Base-by-base conservation (phyloP, 768 basidiomycete species). In the Tylopilus subfusipes region DNA sequence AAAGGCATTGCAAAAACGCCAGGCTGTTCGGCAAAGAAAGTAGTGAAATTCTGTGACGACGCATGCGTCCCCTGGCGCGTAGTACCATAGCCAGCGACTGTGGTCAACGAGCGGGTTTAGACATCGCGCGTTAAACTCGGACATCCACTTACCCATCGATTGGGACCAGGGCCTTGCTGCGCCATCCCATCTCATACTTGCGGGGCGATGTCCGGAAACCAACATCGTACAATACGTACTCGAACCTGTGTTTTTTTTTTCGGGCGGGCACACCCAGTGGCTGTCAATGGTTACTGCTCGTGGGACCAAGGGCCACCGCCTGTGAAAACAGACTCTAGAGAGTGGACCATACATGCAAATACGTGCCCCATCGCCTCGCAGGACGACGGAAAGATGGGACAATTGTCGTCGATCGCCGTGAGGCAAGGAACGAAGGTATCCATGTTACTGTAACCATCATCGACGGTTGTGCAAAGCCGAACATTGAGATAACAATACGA, bases 361-460 rank as follows among this genome's bases (percentile, higher is more conserved):
- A 10, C 24, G 13, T 12, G 11, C 33, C 10, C 9, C 13, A 42
- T 50, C 36, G 44, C 14, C 13, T 8, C 13, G 13, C 13, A 30
- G 8, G 47, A 39, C 42, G 14, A 31, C 25, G n/a, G 31, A 29
- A 18, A 16, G 36, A 31, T 4, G 27, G n/a, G 8, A 40, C n/a
- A 39, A 44, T 46, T 27, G 27, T 53, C 24, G 56, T 44, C 42
- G 46, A 50, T 29, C 39, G 55, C 57, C 53, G 57, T 6, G 51
- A 60, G 38, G 54, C 16, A 39, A 48, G 25, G 7, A 24, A 21
- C 22, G 10, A 30, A 14, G 31, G 48, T 63, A 51, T 50, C 55
- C 57, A 60, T 46, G 47, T 19, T 42, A 38, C n/a, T n/a, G n/a
- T n/a, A n/a, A 45, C 38, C 42, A 36, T 54, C 49, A 40, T 50